Conservation (phyloP, 768 basidiomycete genomes). For the Tubosaeta sp. region DNA sequence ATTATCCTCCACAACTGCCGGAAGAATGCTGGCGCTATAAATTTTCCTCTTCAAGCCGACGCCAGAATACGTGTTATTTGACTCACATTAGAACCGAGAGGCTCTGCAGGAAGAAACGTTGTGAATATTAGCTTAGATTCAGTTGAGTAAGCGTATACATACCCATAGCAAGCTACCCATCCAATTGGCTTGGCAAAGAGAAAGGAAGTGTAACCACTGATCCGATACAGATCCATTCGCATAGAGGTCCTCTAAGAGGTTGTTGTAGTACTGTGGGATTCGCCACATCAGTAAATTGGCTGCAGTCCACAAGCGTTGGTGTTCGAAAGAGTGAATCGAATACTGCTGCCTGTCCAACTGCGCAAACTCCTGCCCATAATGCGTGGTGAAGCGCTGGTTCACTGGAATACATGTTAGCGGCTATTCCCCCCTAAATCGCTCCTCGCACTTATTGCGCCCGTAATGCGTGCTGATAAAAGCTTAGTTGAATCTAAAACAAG, state of each 20-base stretch:
- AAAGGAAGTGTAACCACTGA: background rate
- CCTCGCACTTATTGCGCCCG: slow-evolving; percentile 38
- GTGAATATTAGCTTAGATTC: background rate
- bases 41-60: background rate
- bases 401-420: background rate
- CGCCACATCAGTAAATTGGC: background rate
- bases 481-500: too few species aligned
- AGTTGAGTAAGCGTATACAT: background rate
- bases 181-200: background rate
- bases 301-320: background rate
- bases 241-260: background rate
- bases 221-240: background rate
- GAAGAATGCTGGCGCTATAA: background rate
- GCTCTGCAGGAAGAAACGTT: background rate
- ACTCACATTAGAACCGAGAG: background rate
- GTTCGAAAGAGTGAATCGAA: background rate
- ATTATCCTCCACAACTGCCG: background rate
- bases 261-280: background rate
- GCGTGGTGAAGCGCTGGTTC: background rate
- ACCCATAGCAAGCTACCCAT: background rate
- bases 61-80: too few species aligned
- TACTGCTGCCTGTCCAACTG: background rate
- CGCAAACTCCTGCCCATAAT: background rate
- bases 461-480: slow-evolving; percentile 37
- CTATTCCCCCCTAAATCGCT: background rate